Conservation (phyloP, 1,139 yeast species). For the Zhuliangozyma blackwelliae region DNA sequence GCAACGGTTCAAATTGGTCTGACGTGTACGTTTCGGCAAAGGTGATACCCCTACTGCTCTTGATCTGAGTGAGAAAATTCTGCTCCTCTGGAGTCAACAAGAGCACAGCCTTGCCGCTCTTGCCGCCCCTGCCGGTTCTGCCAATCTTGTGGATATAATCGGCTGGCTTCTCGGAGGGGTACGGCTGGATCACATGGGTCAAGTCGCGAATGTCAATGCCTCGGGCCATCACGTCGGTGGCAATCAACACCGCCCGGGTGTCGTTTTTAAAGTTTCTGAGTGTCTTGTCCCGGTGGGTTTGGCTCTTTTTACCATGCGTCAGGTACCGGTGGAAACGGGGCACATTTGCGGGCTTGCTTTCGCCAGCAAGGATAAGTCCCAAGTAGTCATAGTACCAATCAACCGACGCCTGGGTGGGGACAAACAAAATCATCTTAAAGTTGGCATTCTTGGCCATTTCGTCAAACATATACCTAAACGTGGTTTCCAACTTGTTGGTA, state of each 20-base stretch:
- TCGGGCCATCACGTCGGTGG: constrained; percentile 94
- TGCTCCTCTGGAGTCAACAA: constrained; percentile 46
- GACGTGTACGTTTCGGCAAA: constrained; percentile 33
- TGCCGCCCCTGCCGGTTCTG: constrained; percentile 94
- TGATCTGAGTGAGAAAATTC: constrained; percentile 43
- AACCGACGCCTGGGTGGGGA: constrained; percentile 73
- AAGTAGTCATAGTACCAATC: constrained; percentile 32
- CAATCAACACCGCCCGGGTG: constrained; percentile 57
- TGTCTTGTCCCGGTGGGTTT: constrained; percentile 6
- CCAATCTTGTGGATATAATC: constrained; percentile 92
- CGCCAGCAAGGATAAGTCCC: too few relatives aligned
- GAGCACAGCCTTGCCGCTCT: constrained; percentile 61
- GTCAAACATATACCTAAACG: constrained; percentile 44
- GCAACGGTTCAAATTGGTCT: constrained; percentile 8
- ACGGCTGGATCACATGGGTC: constrained; percentile 73
- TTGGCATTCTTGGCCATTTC: constrained; percentile 17
- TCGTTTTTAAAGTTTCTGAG: constrained; percentile 49
- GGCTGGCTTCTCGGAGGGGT: constrained; percentile 68
- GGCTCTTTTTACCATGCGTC: constrained; percentile 49
- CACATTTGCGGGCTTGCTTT: constrained; percentile 7
- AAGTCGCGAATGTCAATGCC: constrained; percentile 93
- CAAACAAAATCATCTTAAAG: constrained; percentile 79
- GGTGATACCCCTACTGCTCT: constrained; percentile 43
- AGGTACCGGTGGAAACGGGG: neutral
- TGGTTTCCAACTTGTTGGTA: constrained; percentile 49